These are phyloP conservation scores for Capronia epimyces DNA, from an alignment of 2,329 filamentous ascomycete species.

Conservation along the genomic window DNA sequence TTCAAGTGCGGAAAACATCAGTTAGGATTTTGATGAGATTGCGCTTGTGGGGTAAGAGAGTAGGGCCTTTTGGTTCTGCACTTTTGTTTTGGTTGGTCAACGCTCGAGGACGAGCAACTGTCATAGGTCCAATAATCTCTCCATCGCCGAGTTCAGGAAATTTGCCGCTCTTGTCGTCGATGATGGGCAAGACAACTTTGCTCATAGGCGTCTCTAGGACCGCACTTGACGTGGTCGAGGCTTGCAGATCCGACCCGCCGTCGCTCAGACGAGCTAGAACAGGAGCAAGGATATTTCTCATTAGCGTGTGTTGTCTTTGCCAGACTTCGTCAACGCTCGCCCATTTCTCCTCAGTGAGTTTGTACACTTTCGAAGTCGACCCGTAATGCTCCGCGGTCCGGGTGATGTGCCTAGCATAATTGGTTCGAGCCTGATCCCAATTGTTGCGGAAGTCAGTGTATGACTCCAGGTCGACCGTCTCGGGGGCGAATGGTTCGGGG, in stretches of 20 bases:
- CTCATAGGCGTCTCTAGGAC: constrained; percentile 27
- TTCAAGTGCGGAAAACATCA: constrained; percentile 35
- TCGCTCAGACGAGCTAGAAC: constrained; percentile 37
- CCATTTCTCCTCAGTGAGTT: constrained; percentile 84
- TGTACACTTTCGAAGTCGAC: constrained; percentile 80
- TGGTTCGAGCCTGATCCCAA: constrained; percentile 76
- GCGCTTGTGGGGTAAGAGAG: constrained; percentile 40
- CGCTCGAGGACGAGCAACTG: constrained; percentile 35
- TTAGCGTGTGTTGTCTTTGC: constrained; percentile 63
- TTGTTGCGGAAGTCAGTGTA: constrained; percentile 65
- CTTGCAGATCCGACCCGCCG: constrained; percentile 27
- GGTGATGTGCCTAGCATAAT: constrained; percentile 83
- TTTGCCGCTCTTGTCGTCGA: constrained; percentile 58
- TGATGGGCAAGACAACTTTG: constrained; percentile 53
- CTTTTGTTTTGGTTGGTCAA: constrained; percentile 25
- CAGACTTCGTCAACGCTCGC: constrained; percentile 68
- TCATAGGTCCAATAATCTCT: constrained; percentile 92
- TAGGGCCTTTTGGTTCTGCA: constrained; percentile 40
- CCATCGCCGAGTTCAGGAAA: constrained; percentile 84
- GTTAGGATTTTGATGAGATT: constrained; percentile 43
- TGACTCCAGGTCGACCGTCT: constrained; percentile 53
- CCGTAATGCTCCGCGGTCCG: constrained; percentile 88
- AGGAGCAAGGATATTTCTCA: constrained; percentile 49
- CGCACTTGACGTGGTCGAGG: constrained; percentile 22
- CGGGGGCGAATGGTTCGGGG: constrained; percentile 72